Evolutionary conservation across 495 filamentous ascomycete genomes (phyloP).

Genomic region (Rusavskia elegans): DNA sequence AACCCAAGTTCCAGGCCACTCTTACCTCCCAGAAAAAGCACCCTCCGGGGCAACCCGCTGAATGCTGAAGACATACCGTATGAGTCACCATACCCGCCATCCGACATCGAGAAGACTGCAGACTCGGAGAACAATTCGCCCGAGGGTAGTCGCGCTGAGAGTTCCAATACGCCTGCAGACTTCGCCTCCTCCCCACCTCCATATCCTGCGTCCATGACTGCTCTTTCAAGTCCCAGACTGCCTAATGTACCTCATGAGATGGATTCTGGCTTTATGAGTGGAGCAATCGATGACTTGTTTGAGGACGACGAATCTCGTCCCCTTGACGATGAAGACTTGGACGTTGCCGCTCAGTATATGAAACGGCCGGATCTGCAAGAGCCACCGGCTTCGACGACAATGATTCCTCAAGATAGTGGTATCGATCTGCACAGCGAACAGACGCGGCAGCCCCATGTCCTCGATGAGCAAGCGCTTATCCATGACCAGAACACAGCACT

Average conservation of each 20-base stretch:
- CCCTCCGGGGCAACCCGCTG: slow-evolving; percentile 29
- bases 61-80: slow-evolving; percentile 21
- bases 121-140: slow-evolving; percentile 40
- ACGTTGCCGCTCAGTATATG: slow-evolving; percentile 9
- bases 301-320: slow-evolving; percentile 29
- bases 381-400: neutral
- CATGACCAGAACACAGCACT: neutral
- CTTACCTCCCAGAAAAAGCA: slow-evolving; percentile 14
- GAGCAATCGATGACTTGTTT: slow-evolving; percentile 43
- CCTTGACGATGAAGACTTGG: slow-evolving; percentile 16
- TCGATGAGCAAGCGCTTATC: neutral
- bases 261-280: slow-evolving; percentile 76
- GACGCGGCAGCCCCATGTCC: neutral
- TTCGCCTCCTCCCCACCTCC: slow-evolving; percentile 72
- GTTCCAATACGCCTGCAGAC: slow-evolving; percentile 38
- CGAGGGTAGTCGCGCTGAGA: slow-evolving; percentile 30
- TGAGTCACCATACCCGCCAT: slow-evolving; percentile 30
- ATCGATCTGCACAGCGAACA: neutral
- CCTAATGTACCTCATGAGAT: slow-evolving; percentile 43
- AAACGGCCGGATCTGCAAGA: slow-evolving; percentile 9
- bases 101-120: slow-evolving; percentile 24
- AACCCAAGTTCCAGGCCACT: slow-evolving; percentile 14
- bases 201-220: slow-evolving; percentile 36
- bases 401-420: neutral
- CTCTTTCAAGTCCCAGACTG: slow-evolving; percentile 57